Evolutionary conservation across 2,329 filamentous ascomycete species (phyloP), one percentile per base, ranked within the genome.

Genomic region (Fusarium tricinctum): DNA sequence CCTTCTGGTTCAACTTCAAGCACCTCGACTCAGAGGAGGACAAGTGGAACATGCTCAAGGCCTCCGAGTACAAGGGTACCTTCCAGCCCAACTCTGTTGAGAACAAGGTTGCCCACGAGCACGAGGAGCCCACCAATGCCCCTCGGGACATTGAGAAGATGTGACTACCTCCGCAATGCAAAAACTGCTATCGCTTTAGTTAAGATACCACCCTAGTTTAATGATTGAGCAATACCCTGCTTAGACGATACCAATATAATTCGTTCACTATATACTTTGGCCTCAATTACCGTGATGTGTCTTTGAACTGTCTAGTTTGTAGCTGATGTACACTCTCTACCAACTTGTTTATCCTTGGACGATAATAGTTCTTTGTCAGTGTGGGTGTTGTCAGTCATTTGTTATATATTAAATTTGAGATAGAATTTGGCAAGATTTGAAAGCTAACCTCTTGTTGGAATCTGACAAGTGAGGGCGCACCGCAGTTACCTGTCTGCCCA

Each of bases 21-120:
- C 81, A 85, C n/a, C 81, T 91, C 12, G 91, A 94, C 74, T 79
- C 78, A 26, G 81, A 89, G 68, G 92, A 94, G 75, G 91, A 93
- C 76, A 81, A 84, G 71, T 80, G 91, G 69, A 94, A 94, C 78
- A 85, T 88, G 84, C 78, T 88, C 50, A 76, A 81, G 77, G 80
- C 79, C 71, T 81, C 81, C 22, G 75, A 81, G 67, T 84, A 71
- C 64, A 73, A 81, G 66, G 82, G 82, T 40, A 55, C 68, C n/a
- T 75, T 78, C 69, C 74, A 81, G 73, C 82, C 80, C 22, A 80
- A 75, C 2, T 77, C 76, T 44, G 20, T 73, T 20, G 68, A 70
- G 52, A 76, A 79, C 68, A 73, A 76, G 69, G 32, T 74, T 7
- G 30, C 43, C 2, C 50, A 58, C 19, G 63, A 74, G 47, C 57